Conservation (phyloP, 2,329 filamentous ascomycete genomes). For the Lasiodiplodia theobromae region DNA sequence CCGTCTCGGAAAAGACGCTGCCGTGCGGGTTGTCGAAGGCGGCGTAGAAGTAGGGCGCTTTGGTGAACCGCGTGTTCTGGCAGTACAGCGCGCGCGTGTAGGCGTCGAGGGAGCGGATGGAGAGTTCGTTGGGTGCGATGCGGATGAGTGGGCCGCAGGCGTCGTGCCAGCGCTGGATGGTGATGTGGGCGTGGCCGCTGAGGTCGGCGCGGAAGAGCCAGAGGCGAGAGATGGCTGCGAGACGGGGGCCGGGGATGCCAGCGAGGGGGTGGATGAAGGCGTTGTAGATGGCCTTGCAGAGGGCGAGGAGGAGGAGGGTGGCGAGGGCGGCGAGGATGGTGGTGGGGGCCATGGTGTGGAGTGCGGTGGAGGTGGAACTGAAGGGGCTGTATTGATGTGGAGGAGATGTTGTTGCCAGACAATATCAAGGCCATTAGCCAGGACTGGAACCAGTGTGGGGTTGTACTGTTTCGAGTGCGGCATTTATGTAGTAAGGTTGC, state of each 20-base stretch:
- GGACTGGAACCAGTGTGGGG: too few species aligned
- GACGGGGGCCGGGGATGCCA: neutral
- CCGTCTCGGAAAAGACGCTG: neutral
- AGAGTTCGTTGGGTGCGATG: neutral
- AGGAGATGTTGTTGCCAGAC: too few species aligned
- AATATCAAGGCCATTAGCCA: too few species aligned
- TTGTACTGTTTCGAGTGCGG: neutral
- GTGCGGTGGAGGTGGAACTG: accelerated
- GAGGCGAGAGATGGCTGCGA: neutral
- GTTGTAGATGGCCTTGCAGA: neutral
- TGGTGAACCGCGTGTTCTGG: neutral
- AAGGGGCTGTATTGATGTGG: too few species aligned
- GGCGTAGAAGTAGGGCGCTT: neutral
- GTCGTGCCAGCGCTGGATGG: neutral
- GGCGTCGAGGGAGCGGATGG: neutral
- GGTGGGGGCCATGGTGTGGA: neutral
- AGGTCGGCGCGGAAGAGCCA: neutral
- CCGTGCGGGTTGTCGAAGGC: neutral
- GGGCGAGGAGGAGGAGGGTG: neutral
- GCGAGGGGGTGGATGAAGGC: neutral
- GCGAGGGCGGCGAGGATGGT: neutral
- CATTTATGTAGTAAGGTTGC: neutral
- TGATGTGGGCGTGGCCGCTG: neutral
- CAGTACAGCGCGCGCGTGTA: neutral
- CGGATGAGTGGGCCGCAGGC: neutral